Evolutionary conservation across 176 grass and related monocot species (phyloP).

Genomic region (Olyra latifolia): DNA sequence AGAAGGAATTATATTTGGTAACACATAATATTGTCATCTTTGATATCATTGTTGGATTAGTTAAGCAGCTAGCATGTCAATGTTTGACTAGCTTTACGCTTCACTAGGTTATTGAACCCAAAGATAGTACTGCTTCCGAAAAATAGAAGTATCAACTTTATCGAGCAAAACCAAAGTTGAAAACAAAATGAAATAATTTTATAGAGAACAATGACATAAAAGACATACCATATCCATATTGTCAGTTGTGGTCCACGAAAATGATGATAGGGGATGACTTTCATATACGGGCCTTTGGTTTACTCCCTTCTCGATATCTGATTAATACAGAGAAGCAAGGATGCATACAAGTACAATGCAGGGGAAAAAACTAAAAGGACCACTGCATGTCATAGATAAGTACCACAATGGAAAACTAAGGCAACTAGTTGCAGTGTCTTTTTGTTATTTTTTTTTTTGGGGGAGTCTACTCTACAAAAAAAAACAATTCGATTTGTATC

Average conservation of each 20-base stretch:
- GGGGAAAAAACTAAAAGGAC: background rate
- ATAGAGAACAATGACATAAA: background rate
- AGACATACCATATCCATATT: slow-evolving; percentile 71
- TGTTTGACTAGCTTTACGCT: background rate
- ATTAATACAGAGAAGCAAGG: slow-evolving; percentile 13
- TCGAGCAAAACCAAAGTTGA: background rate
- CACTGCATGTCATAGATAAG: background rate
- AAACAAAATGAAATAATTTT: background rate
- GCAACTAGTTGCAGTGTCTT: background rate
- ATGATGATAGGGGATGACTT: slow-evolving; percentile 72
- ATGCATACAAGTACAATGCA: slow-evolving; percentile 22
- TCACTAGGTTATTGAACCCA: background rate
- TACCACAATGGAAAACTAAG: background rate
- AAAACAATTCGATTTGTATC: background rate
- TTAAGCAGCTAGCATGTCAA: background rate
- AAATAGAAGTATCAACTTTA: background rate
- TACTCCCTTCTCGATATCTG: slow-evolving; percentile 76
- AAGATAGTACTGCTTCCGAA: background rate
- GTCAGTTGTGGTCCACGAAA: slow-evolving; percentile 82
- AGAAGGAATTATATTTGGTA: slow-evolving; percentile 12
- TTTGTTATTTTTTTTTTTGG: no score
- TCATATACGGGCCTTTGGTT: slow-evolving; percentile 66
- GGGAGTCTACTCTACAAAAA: background rate
- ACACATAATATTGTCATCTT: background rate
- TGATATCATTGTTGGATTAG: background rate